Conservation (phyloP, 106 monocot species). For the Cymbidium sinense region DNA sequence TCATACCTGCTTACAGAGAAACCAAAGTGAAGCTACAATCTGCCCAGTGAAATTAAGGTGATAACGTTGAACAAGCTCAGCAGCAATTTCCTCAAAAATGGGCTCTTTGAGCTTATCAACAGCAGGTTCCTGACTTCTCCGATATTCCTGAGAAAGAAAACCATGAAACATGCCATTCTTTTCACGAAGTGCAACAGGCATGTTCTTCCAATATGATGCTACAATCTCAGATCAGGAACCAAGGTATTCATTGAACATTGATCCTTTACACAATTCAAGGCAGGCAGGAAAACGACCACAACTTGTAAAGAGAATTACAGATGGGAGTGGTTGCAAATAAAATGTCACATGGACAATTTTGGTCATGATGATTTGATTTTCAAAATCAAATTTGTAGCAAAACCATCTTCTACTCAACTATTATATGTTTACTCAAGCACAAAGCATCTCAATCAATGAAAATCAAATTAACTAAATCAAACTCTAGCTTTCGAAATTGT, state of each 20-base stretch:
- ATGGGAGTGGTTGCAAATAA: neutral
- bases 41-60: conserved; percentile 70
- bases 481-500: no score
- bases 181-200: neutral
- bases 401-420: no score
- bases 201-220: neutral
- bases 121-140: conserved; percentile 70
- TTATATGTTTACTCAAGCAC: no score
- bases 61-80: conserved; percentile 38
- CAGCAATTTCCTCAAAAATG: conserved; percentile 56
- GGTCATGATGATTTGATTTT: neutral
- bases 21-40: conserved; percentile 85
- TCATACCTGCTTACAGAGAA: conserved; percentile 94
- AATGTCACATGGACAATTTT: neutral
- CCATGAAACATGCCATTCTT: neutral
- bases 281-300: neutral
- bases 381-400: no score
- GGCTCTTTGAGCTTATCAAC: conserved; percentile 88
- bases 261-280: neutral
- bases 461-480: no score
- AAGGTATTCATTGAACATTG: neutral
- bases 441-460: no score
- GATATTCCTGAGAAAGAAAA: conserved; percentile 52
- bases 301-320: neutral
- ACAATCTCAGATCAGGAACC: neutral